Percentiles rank a stretch among this genome's conserved stretches.
Conservation (phyloP, 176 grass and related monocot genomes). For the Rhipidocladum racemiflorum region DNA sequence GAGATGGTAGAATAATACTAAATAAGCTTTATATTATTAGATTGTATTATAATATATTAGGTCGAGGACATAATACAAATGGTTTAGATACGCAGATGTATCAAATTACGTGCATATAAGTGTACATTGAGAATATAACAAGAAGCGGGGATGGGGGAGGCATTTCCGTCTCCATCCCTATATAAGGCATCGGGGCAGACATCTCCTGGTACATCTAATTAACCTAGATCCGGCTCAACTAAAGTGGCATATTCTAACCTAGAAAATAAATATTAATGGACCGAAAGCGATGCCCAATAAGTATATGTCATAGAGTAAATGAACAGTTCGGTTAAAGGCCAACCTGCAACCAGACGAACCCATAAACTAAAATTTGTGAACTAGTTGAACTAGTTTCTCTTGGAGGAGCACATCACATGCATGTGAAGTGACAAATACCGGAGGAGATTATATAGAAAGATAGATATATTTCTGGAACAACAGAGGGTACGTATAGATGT, state of each 20-base stretch:
- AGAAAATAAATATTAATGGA: neutral
- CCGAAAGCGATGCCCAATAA: neutral
- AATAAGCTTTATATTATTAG: no score
- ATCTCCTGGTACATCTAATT: no score
- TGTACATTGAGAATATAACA: no score
- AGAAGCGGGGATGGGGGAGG: no score
- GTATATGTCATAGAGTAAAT: neutral
- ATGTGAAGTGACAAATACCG: neutral
- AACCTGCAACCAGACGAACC: neutral
- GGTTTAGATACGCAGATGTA: no score
- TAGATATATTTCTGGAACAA: neutral
- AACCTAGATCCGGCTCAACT: neutral
- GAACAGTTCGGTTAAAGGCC: neutral
- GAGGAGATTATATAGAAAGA: neutral
- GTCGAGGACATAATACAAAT: no score
- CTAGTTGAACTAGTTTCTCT: neutral
- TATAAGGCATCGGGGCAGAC: no score
- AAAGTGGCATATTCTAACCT: conserved; percentile 6
- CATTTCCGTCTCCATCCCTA: no score
- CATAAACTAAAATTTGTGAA: neutral
- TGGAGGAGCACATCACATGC: neutral
- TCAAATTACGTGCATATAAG: no score
- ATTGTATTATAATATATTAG: no score
- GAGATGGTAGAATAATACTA: no score
- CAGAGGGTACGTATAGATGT: neutral